phyloP scores from a whole-genome alignment of 495 filamentous ascomycete genomes.

The Opeltia flavorubescens region DNA sequence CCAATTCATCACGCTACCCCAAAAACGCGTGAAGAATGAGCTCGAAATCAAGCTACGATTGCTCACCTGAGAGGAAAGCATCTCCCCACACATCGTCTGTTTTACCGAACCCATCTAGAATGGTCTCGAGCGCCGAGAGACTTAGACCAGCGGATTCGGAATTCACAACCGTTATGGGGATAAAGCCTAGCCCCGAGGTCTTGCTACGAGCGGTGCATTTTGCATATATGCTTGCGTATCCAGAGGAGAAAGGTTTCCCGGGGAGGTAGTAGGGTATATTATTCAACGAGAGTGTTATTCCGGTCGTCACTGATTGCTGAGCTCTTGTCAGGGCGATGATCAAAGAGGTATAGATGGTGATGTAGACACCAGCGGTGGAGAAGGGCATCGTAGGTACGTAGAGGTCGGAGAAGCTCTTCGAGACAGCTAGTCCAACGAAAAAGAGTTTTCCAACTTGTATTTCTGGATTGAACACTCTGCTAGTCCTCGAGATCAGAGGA shows the following conservation, averaged over 20 bases:
- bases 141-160: constrained; percentile 16
- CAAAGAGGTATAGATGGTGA: too few species aligned
- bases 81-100: constrained; percentile 30
- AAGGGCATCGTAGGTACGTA: too few species aligned
- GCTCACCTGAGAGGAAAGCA: constrained; percentile 22
- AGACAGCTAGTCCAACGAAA: too few species aligned
- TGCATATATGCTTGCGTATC: neutral
- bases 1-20: neutral
- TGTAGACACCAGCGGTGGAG: too few species aligned
- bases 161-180: constrained; percentile 25
- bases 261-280: constrained; percentile 29
- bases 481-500: too few species aligned
- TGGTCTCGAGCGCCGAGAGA: constrained; percentile 10
- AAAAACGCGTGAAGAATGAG: neutral
- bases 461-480: too few species aligned
- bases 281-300: constrained; percentile 27
- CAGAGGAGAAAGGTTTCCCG: constrained; percentile 15
- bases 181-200: constrained; percentile 16
- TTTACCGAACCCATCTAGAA: constrained; percentile 17
- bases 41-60: neutral
- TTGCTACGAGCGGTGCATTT: neutral
- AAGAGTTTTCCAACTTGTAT: too few species aligned
- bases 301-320: constrained; percentile 16
- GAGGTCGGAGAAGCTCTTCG: too few species aligned
- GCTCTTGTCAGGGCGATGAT: too few species aligned